Evolutionary conservation across 192 early-diverging fungal species (phyloP), one percentile per base, ranked within the genome.

Genomic region (Podila verticillata): DNA sequence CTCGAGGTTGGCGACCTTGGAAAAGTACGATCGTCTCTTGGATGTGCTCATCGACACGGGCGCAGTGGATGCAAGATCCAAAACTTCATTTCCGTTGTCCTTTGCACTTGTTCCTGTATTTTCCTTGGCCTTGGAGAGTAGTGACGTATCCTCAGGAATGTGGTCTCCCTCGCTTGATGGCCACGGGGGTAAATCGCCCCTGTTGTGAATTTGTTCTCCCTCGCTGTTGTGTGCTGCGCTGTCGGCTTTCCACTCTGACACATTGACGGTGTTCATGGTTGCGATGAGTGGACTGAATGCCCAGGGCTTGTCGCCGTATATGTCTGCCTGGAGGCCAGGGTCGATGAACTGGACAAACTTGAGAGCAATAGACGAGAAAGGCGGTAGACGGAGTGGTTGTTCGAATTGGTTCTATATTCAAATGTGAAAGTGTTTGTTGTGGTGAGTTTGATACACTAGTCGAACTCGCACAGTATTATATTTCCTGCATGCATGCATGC

Each of bases 331-430:
- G 29, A 96, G 79, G 24, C 91, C 92, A 10, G 93, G 92, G 78
- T 96, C 94, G 69, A 95, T 93, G 65, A 87, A 86, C 61, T 89
- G 88, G 24, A 92, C 88, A 58, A 95, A 90, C 68, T 90, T 93
- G 39, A 94, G 70, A 3, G 92, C 93, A 49, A 95, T 73, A 61
- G 89, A 93, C 12, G 88, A 83, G 28, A 92, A 89, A 0, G 88
- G 89, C 7, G 94, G 94, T 2, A 92, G 86, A 7, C 84, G 75
- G 22, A 94, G 74, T 49, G 92, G 92, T 20, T 82, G 61, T 65
- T 93, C 91, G 70, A 96, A 96, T 61, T 89, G 86, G 57, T 91
- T 90, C 84, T 84, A 60, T n/a, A n/a, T n/a, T n/a, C 35, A 26
- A 29, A 32, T 17, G 12, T 44, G 26, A n/a, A 63, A 49, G 5